A percentile compares a stretch with the other conserved stretches of the same genome.
phyloP scores from a whole-genome alignment of 2,329 filamentous ascomycete species.

The Alternaria brassicicola region DNA sequence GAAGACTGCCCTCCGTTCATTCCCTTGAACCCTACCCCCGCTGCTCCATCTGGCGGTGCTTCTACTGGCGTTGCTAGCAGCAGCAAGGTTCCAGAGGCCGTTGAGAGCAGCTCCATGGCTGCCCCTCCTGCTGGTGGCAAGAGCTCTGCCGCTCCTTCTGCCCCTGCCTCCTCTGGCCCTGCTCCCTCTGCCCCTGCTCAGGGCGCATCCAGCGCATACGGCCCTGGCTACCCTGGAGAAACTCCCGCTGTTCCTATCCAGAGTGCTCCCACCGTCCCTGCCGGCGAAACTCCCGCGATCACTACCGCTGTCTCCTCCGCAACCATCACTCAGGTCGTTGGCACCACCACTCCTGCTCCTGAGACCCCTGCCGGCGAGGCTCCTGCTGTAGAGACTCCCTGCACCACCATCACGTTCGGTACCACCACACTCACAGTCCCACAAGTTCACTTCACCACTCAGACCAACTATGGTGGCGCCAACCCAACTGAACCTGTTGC shows the following conservation, averaged over 20 bases:
- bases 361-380: conserved; percentile 5
- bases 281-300: conserved; percentile 3
- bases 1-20: conserved; percentile 72
- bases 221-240: not conserved
- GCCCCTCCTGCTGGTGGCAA: conserved; percentile 9
- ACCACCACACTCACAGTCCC: conserved; percentile 55
- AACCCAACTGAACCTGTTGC: conserved; percentile 42
- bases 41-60: conserved; percentile 25
- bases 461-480: conserved; percentile 36
- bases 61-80: not conserved
- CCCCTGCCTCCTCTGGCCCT: conserved; percentile 1
- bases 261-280: conserved; percentile 10
- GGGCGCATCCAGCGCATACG: conserved; percentile 3
- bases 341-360: not conserved
- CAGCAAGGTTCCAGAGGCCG: conserved; percentile 13
- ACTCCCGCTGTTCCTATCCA: conserved; percentile 13
- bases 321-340: not conserved
- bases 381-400: conserved; percentile 10
- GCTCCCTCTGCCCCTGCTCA: conserved; percentile 6
- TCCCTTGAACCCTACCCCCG: conserved; percentile 41
- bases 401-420: conserved; percentile 53
- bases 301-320: not conserved
- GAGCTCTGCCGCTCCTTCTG: conserved; percentile 5
- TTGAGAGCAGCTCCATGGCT: conserved; percentile 17
- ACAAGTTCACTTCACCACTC: conserved; percentile 53